Base-by-base conservation (phyloP, 139 green algal species). In the Micractinium sp. region DNA sequence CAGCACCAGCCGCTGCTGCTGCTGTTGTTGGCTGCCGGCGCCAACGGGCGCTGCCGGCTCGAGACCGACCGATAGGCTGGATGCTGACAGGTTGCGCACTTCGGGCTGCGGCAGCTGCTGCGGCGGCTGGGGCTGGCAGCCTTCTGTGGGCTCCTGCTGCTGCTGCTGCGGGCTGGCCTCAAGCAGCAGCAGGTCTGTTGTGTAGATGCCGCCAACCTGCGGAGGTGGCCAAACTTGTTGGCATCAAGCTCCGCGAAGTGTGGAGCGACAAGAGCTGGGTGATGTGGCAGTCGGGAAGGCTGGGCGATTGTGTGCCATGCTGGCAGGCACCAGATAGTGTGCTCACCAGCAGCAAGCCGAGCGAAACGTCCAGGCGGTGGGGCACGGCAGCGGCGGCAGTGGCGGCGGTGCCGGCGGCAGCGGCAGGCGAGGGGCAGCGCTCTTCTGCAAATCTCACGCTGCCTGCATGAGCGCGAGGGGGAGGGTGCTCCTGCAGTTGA, bases 381-480 rank as follows among this genome's bases (percentile, higher is more conserved):
- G 36, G 76, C 76, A 56, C 19, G 1, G 76, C 76, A 36, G 76
- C 77, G 77, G 81, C n/a, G n/a, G 81, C 53, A 47, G 81, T 29
- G 81, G 75, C 75, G 35, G 75, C 75, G 35, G 29, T 56, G 79
- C 41, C 47, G 53, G 81, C 53, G 7, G 81, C 33, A 14, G n/a
- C 39, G 5, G 18, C 31, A 19, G 81, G 56, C 56, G 81, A 73
- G 31, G 41, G 31, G 29, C 29, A 29, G 3, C 47, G 53, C n/a
- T 73, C n/a, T 31, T 88, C 85, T 4, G 85, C 85, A 35, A 88
- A 88, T 82, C 85, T 33, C 41, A 88, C 85, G 31, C 81, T 47
- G 56, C 71, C 85, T 88, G 85, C 85, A 56, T 56, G 47, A 16
- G 47, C 47, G 47, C 9, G 47, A 9, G 47, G 47, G 47, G 9